Evolutionary conservation across 331 rosid genomes (phyloP).

Genomic region (Acacia concinna): DNA sequence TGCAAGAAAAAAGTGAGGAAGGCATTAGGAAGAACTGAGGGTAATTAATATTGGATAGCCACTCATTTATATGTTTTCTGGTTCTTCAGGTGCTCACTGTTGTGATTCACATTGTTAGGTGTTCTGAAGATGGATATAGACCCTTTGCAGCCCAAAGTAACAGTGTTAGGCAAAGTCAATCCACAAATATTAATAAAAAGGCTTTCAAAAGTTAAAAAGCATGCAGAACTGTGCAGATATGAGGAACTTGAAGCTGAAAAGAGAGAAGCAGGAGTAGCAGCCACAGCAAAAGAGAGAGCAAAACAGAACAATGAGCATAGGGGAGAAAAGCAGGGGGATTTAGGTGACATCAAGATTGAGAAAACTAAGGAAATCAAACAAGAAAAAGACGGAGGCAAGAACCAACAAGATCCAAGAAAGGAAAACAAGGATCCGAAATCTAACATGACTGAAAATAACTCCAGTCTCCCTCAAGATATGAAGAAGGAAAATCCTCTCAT

Average conservation of each 20-base stretch:
- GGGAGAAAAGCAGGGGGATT: background rate
- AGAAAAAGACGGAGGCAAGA: slow-evolving; percentile 17
- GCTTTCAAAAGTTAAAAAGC: slow-evolving; percentile 46
- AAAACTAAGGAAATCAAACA: slow-evolving; percentile 9
- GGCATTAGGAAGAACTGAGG: slow-evolving; percentile 39
- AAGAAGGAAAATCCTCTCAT: background rate
- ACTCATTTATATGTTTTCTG: background rate
- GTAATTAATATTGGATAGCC: slow-evolving; percentile 15
- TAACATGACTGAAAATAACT: background rate
- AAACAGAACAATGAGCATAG: slow-evolving; percentile 13
- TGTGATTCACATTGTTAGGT: slow-evolving; percentile 31
- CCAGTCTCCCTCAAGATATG: background rate
- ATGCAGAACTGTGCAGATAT: slow-evolving; percentile 26
- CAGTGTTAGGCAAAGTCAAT: slow-evolving; percentile 43
- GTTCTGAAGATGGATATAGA: slow-evolving; percentile 41
- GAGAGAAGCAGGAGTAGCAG: slow-evolving; percentile 16
- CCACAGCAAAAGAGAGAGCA: slow-evolving; percentile 12
- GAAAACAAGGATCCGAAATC: background rate
- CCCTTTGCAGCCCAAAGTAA: slow-evolving; percentile 38
- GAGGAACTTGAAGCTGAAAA: slow-evolving; percentile 29
- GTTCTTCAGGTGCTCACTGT: background rate
- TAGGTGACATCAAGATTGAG: slow-evolving; percentile 7
- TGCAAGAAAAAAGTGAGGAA: slow-evolving; percentile 49
- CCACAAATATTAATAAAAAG: slow-evolving; percentile 38
- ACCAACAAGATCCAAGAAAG: background rate